phyloP scores from a whole-genome alignment of 2,329 filamentous ascomycete species.

The Epichloe scottii region DNA sequence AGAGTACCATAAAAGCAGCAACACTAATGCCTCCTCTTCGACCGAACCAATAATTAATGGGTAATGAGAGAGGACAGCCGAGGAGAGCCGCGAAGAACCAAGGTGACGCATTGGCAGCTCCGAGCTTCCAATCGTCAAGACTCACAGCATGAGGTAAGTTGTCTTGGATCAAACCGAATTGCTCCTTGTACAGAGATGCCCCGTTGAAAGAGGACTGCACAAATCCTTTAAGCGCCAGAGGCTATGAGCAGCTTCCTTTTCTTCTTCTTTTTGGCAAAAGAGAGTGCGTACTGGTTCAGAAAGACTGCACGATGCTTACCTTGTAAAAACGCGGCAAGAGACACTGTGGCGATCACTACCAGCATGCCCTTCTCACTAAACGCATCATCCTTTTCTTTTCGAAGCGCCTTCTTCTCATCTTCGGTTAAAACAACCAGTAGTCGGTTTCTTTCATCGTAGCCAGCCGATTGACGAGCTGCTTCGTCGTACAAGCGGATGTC shows the following conservation, averaged over 20 bases:
- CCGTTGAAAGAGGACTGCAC: constrained; percentile 33
- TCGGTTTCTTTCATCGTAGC: constrained; percentile 8
- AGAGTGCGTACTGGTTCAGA: not conserved
- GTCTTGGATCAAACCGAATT: constrained; percentile 10
- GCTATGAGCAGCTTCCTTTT: not conserved
- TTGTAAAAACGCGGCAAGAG: constrained; percentile 30
- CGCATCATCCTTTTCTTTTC: constrained; percentile 24
- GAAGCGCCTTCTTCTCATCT: constrained; percentile 25
- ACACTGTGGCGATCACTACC: constrained; percentile 29
- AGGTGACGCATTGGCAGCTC: constrained; percentile 26
- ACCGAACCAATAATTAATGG: constrained; percentile 28
- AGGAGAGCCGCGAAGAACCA: constrained; percentile 26
- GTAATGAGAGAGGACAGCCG: constrained; percentile 27
- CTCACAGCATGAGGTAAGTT: constrained; percentile 2
- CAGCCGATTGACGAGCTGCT: constrained; percentile 16
- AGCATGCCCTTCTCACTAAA: constrained; percentile 28
- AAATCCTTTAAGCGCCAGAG: constrained; percentile 17
- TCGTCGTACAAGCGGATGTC: constrained; percentile 26
- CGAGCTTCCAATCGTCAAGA: constrained; percentile 25
- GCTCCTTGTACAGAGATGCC: constrained; percentile 20
- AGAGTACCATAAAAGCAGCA: constrained; percentile 26
- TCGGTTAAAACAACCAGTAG: constrained; percentile 20
- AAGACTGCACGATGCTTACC: constrained; percentile 5
- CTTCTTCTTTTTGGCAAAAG: not conserved
- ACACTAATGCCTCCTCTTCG: constrained; percentile 26